Evolutionary conservation across 1,284 basidiomycete species (phyloP).

Genomic region (Microbotryomycetes sp.): DNA sequence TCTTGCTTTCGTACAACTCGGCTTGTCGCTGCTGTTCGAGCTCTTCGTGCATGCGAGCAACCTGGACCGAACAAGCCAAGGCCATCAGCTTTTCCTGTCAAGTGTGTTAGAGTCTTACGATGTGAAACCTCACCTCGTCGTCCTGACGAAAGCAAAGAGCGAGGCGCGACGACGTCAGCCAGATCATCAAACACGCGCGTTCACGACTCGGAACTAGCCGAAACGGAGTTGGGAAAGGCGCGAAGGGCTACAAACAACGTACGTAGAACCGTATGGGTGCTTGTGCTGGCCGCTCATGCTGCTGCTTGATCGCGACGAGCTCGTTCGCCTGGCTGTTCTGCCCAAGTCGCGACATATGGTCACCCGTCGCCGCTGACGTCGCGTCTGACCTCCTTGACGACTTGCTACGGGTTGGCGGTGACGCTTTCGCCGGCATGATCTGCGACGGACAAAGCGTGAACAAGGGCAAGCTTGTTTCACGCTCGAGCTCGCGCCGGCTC

Average conservation of each 20-base stretch:
- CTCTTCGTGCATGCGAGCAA: conserved; percentile 23
- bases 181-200: too few species aligned
- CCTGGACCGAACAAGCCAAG: conserved; percentile 1
- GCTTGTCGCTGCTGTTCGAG: conserved; percentile 6
- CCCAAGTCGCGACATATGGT: background rate
- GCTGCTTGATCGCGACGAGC: conserved; percentile 3
- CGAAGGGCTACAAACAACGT: too few species aligned
- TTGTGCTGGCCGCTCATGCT: background rate
- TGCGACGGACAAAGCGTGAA: too few species aligned
- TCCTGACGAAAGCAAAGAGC: conserved; percentile 1
- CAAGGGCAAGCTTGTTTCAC: too few species aligned
- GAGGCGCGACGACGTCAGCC: background rate
- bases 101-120: background rate
- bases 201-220: too few species aligned
- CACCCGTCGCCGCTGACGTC: too few species aligned
- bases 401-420: too few species aligned
- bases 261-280: conserved; percentile 24
- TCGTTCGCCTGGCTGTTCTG: background rate
- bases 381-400: too few species aligned
- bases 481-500: too few species aligned
- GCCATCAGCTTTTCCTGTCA: too few species aligned
- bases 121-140: conserved; percentile 13
- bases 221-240: too few species aligned
- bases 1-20: background rate
- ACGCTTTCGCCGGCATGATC: too few species aligned